phyloP scores from a whole-genome alignment of 2,329 filamentous ascomycete species.

The Beauveria bassiana region DNA sequence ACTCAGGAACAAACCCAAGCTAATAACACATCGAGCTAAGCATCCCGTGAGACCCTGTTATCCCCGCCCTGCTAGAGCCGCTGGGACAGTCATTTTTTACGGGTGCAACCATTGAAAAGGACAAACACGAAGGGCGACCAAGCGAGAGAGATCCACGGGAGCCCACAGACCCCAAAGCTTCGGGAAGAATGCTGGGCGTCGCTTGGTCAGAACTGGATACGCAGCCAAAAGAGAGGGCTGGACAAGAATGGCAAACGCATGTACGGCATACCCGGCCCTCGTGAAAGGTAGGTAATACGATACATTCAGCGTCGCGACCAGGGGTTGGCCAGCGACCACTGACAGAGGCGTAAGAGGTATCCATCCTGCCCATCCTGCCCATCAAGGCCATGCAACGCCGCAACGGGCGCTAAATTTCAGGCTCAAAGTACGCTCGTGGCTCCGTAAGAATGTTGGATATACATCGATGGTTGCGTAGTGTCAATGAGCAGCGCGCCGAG shows the following conservation, averaged over 20 bases:
- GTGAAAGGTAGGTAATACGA: neutral
- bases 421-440: neutral
- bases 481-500: neutral
- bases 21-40: slow-evolving; percentile 3
- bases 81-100: neutral
- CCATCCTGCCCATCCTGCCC: neutral
- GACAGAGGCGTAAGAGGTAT: neutral
- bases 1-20: neutral
- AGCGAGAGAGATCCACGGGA: neutral
- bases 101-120: neutral
- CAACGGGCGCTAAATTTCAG: neutral
- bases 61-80: neutral
- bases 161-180: neutral
- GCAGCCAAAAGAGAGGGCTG: too few species aligned
- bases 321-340: too few species aligned
- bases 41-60: neutral
- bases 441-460: neutral
- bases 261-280: too few species aligned
- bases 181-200: neutral
- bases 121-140: neutral
- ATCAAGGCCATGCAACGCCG: neutral
- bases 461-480: neutral
- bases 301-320: neutral
- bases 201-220: neutral
- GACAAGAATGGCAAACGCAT: too few species aligned